Evolutionary conservation across 805 yeast species (phyloP).

Genomic region (Maudiozyma serrabonitensis): DNA sequence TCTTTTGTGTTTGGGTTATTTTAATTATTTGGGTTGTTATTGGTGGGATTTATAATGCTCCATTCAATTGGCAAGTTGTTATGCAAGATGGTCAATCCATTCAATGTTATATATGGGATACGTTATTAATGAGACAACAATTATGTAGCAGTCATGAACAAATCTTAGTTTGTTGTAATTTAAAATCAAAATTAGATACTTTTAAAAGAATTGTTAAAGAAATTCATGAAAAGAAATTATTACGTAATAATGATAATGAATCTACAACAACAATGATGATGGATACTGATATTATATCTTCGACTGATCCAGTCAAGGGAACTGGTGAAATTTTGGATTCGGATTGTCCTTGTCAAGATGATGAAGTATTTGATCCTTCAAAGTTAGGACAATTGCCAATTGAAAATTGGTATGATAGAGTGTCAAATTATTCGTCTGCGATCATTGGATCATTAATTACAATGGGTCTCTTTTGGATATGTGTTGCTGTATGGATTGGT

Average conservation of each 20-base stretch:
- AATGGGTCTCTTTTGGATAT: constrained; percentile 31
- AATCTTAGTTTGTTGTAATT: constrained; percentile 15
- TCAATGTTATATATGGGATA: constrained; percentile 33
- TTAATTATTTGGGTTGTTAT: constrained; percentile 22
- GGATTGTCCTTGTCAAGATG: not conserved
- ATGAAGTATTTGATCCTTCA: not conserved
- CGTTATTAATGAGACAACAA: constrained; percentile 34
- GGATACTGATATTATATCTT: not conserved
- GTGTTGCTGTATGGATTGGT: constrained; percentile 32
- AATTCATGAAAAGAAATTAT: not conserved
- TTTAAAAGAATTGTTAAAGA: not conserved
- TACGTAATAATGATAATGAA: not conserved
- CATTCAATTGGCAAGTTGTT: constrained; percentile 32
- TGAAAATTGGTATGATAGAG: constrained; percentile 29
- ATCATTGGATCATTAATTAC: constrained; percentile 28
- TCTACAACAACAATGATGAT: too few species aligned
- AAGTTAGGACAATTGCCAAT: constrained; percentile 14
- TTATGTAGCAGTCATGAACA: constrained; percentile 23
- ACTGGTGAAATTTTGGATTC: not conserved
- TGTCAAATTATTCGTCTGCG: constrained; percentile 19
- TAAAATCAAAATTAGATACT: not conserved
- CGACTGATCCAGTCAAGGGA: not conserved
- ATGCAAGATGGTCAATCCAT: constrained; percentile 36
- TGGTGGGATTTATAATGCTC: constrained; percentile 25
- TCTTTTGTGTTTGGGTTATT: constrained; percentile 22